phyloP scores from a whole-genome alignment of 257 asterid species.

The Solanum commersonii region DNA sequence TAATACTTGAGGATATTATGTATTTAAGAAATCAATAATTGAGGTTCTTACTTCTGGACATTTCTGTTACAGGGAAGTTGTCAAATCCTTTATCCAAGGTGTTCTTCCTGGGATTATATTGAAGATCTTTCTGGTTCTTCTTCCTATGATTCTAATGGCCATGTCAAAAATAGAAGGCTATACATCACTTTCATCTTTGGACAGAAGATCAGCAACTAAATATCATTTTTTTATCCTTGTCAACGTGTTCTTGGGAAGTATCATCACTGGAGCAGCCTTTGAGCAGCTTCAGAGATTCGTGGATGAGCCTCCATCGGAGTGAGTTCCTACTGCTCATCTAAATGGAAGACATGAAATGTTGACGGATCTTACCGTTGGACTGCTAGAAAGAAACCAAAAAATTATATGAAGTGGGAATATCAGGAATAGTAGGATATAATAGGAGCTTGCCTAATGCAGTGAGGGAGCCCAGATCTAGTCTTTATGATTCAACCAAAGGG shows the following conservation, averaged over 20 bases:
- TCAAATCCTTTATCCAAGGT: slow-evolving; percentile 17
- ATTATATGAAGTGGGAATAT: not conserved
- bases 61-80: slow-evolving; percentile 5
- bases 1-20: not conserved
- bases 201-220: slow-evolving; percentile 17
- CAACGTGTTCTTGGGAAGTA: slow-evolving; percentile 13
- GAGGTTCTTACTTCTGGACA: not conserved
- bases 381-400: not conserved
- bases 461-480: not conserved
- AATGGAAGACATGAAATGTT: not conserved
- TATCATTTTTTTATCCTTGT: slow-evolving; percentile 5
- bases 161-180: slow-evolving; percentile 20
- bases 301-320: slow-evolving; percentile 8
- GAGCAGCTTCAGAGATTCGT: slow-evolving; percentile 11
- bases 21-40: not conserved
- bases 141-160: slow-evolving; percentile 12
- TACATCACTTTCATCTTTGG: slow-evolving; percentile 11
- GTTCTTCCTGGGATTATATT: slow-evolving; percentile 13
- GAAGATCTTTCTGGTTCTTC: slow-evolving; percentile 10
- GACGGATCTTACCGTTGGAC: not conserved
- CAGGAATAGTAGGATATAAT: not conserved
- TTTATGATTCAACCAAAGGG: no score
- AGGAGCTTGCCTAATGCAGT: not conserved
- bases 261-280: slow-evolving; percentile 14
- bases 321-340: not conserved